Conservation (phyloP, 495 filamentous ascomycete genomes). For the Sordaria brevicollis region DNA sequence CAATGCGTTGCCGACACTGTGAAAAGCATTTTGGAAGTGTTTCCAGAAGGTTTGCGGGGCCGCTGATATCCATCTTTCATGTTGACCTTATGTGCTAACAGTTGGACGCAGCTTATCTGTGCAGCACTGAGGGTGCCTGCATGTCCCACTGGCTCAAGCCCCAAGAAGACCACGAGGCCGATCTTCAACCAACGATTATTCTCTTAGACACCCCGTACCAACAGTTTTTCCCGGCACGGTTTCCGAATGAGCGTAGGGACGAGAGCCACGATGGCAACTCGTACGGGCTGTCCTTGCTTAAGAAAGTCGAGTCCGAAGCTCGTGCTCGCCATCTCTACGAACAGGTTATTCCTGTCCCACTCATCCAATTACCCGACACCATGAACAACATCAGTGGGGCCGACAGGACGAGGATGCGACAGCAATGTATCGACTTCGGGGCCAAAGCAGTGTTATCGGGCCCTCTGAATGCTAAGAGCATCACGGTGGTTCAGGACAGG, state of each 20-base stretch:
- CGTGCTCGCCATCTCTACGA: constrained; percentile 61
- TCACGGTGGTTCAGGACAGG: constrained; percentile 67
- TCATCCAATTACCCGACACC: constrained; percentile 39
- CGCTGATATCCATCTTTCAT: background rate
- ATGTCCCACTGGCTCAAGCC: constrained; percentile 58
- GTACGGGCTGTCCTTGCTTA: constrained; percentile 59
- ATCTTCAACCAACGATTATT: constrained; percentile 63
- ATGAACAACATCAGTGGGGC: constrained; percentile 25
- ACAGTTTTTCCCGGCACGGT: constrained; percentile 31
- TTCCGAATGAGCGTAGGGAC: constrained; percentile 21
- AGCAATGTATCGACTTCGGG: constrained; percentile 70
- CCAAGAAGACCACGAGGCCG: constrained; percentile 49
- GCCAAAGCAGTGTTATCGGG: constrained; percentile 75
- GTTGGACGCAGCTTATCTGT: constrained; percentile 54
- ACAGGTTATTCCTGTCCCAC: constrained; percentile 61
- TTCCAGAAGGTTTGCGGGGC: constrained; percentile 34
- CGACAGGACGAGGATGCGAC: constrained; percentile 35
- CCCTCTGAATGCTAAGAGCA: constrained; percentile 58
- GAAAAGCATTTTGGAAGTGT: constrained; percentile 35
- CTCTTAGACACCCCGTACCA: constrained; percentile 60
- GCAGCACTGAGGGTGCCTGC: constrained; percentile 59
- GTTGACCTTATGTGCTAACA: constrained; percentile 14
- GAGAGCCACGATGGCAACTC: constrained; percentile 40
- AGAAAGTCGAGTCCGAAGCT: constrained; percentile 59
- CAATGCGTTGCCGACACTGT: constrained; percentile 35